Evolutionary conservation across 2,329 filamentous ascomycete genomes (phyloP).

Genomic region (Cladophialophora bantiana): DNA sequence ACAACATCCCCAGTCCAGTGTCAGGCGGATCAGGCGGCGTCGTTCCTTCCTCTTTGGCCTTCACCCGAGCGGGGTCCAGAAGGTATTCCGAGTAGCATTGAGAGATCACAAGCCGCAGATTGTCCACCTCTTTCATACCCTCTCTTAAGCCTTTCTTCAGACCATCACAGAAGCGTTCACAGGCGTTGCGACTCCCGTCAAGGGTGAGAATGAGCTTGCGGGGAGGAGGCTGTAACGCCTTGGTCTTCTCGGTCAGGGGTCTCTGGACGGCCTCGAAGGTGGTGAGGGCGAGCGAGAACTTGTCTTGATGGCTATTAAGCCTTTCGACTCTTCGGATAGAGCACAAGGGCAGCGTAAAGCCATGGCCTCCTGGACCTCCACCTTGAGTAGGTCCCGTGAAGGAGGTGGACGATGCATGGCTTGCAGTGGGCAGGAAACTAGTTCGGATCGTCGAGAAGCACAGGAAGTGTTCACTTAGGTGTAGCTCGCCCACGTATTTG

Average conservation of each 20-base stretch:
- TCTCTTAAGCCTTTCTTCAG: constrained; percentile 88
- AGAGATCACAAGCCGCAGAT: constrained; percentile 77
- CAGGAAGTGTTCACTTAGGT: constrained; percentile 91
- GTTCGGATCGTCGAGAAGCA: constrained; percentile 95
- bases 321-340: constrained; percentile 91
- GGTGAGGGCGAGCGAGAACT: constrained; percentile 91
- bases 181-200: constrained; percentile 84
- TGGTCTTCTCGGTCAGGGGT: constrained; percentile 56
- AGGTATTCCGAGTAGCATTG: constrained; percentile 93
- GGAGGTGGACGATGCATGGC: constrained; percentile 76
- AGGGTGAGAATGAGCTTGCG: constrained; percentile 93
- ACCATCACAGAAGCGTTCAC: constrained; percentile 94
- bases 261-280: constrained; percentile 81
- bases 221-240: constrained; percentile 36
- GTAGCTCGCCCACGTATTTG: constrained; percentile 89
- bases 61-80: constrained; percentile 57
- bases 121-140: constrained; percentile 85
- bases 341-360: constrained; percentile 92
- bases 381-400: constrained; percentile 95
- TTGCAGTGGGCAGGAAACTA: constrained; percentile 83
- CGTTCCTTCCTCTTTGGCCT: constrained; percentile 64
- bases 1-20: constrained; percentile 89
- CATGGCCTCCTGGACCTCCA: constrained; percentile 90
- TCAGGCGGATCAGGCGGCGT: constrained; percentile 71
- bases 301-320: constrained; percentile 87